A percentile compares a stretch with the other conserved stretches of the same genome.
These are phyloP conservation scores for Coelastrella sp. DNA, from an alignment of 139 green algal species.

Conservation along the genomic window DNA sequence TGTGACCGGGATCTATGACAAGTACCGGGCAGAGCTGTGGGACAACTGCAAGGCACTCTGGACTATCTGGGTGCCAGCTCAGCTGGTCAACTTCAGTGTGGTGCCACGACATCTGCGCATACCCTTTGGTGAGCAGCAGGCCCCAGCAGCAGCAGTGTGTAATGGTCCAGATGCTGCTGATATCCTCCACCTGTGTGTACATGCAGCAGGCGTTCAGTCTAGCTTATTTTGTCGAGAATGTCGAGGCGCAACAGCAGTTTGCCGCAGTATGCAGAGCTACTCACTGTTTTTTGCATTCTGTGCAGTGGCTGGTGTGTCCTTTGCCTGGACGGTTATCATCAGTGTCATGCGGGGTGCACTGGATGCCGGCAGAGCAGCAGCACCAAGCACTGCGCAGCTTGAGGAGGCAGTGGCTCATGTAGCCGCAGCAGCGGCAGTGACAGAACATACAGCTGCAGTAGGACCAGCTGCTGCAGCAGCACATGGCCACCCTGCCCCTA, in stretches of 20 bases:
- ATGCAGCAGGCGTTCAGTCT: too few relatives aligned
- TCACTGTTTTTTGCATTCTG: background rate
- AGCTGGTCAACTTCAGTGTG: slow-evolving; percentile 90
- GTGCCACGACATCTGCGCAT: slow-evolving; percentile 88
- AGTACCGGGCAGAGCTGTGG: slow-evolving; percentile 85
- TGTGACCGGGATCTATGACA: slow-evolving; percentile 58
- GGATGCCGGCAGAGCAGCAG: slow-evolving; percentile 32
- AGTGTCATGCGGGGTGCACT: slow-evolving; percentile 57
- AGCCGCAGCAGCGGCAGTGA: slow-evolving; percentile 30
- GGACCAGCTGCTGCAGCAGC: background rate
- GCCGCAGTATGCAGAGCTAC: background rate
- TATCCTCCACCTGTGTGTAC: too few relatives aligned
- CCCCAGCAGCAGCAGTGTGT: background rate
- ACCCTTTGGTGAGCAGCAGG: slow-evolving; percentile 68
- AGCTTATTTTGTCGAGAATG: too few relatives aligned
- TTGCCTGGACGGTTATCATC: slow-evolving; percentile 66
- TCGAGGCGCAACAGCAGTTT: too few relatives aligned
- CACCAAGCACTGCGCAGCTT: slow-evolving; percentile 24
- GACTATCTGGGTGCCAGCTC: slow-evolving; percentile 85
- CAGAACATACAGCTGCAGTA: slow-evolving; percentile 15
- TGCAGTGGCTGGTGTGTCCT: slow-evolving; percentile 64
- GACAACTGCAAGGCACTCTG: slow-evolving; percentile 89
- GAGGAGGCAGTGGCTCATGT: background rate
- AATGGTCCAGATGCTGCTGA: background rate
- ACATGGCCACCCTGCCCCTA: background rate